Base-by-base conservation (phyloP, 768 basidiomycete species). In the Russula sp. region DNA sequence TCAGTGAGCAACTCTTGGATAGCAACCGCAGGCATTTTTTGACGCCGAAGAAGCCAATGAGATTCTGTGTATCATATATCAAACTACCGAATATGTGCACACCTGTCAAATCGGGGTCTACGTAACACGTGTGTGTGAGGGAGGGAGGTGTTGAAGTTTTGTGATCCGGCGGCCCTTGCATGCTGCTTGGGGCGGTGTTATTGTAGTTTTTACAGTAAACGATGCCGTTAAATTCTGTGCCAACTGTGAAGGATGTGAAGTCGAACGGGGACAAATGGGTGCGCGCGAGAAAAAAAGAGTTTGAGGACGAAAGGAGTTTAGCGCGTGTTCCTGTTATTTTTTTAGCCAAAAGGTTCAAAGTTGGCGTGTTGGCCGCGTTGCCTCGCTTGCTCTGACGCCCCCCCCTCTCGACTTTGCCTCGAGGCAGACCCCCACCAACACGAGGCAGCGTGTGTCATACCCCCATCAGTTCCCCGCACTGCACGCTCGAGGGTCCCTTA, bases 381-480 rank as follows among this genome's bases (percentile, higher is more conserved):
- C 30, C 5, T 16, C 16, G 28, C 38, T 49, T 30, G 22, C 36
- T 34, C 34, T 1, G 9, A 36, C 40, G 8, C 48, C 9, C 34
- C 34, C 53, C n/a, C n/a, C 32, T n/a, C 13, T 5, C 32, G 10
- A 24, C 14, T 10, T 36, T 26, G 49, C 59, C 59, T 61, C 59
- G 59, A 60, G 59, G 59, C 59, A 11, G 28, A 22, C 30, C 42
- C 32, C 51, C 42, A 42, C 16, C 44, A 55, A 64, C 63, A 64
- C 64, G 64, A 65, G 64, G 64, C 64, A 28, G 59, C n/a, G 26
- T 36, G 34, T 52, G 34, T 40, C 38, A 24, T 24, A 50, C 6
- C 58, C 38, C 50, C 26, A n/a, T 24, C 9, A 10, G n/a, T 34
- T 30, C 28, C 14, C 55, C 3, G 30, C 38, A 26, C 28, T 30